A percentile compares a stretch with the other conserved stretches of the same genome.
Evolutionary conservation across 2,329 filamentous ascomycete species (phyloP).

Genomic region (Sclerotinia spermophila): DNA sequence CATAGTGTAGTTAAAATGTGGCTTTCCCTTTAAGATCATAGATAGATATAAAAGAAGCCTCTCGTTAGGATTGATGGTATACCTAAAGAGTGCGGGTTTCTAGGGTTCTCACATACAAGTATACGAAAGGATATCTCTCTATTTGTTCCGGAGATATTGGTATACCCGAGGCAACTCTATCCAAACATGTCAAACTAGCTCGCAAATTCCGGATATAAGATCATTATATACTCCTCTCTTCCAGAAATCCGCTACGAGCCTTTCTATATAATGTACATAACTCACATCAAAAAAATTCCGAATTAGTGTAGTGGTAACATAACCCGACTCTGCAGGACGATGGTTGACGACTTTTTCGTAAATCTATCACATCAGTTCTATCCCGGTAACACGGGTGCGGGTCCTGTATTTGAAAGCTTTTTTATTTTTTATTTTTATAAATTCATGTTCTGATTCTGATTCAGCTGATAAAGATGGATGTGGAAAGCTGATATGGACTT

Average conservation of each 20-base stretch:
- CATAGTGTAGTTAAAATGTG: not conserved
- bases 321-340: not conserved
- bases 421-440: not conserved
- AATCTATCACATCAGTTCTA: fast-evolving
- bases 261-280: not conserved
- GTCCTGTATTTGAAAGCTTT: not conserved
- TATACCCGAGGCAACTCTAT: not conserved
- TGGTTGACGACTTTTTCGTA: not conserved
- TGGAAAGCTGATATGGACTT: not conserved
- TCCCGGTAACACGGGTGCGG: not conserved
- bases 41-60: not conserved
- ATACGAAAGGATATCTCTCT: not conserved
- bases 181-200: not conserved
- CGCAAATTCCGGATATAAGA: not conserved
- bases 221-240: not conserved
- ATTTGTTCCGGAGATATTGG: not conserved
- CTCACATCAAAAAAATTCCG: not conserved
- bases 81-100: not conserved
- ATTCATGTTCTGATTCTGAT: not conserved
- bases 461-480: not conserved
- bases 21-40: not conserved
- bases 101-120: fast-evolving
- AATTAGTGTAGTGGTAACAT: not conserved
- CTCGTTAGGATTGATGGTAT: too few relatives aligned
- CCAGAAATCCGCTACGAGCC: fast-evolving